These are phyloP conservation scores for Metrosideros polymorpha DNA, from an alignment of 441 rosid species.

Conservation along the genomic window DNA sequence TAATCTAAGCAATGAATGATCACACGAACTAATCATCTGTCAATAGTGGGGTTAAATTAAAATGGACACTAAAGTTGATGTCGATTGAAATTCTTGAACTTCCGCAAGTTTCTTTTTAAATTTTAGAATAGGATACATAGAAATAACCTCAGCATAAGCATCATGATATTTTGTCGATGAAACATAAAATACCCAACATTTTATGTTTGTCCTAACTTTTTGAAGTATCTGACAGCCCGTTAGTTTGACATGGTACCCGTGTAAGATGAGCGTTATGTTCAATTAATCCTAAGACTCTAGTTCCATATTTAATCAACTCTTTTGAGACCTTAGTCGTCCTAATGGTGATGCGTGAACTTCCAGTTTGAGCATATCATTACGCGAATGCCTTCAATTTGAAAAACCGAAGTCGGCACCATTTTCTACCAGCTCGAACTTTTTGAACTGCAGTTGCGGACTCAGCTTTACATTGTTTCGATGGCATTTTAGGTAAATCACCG, in stretches of 20 bases:
- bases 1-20: not conserved
- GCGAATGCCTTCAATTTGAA: not conserved
- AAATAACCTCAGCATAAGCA: not conserved
- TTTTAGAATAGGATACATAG: not conserved
- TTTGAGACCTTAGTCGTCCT: not conserved
- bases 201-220: not conserved
- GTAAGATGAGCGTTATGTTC: not conserved
- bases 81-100: not conserved
- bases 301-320: not conserved
- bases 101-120: not conserved
- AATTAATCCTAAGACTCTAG: not conserved
- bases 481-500: not conserved
- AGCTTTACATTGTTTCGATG: not conserved
- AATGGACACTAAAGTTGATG: not conserved
- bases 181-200: not conserved
- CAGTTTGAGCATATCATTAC: not conserved
- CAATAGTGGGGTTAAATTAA: not conserved
- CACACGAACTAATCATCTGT: not conserved
- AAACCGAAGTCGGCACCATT: not conserved
- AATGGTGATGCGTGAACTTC: not conserved
- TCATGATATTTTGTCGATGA: not conserved
- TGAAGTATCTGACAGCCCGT: not conserved
- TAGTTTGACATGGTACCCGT: not conserved
- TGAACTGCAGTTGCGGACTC: not conserved
- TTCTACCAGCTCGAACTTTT: not conserved